phyloP scores from a whole-genome alignment of 2,329 filamentous ascomycete genomes.

The Talaromyces sp. region DNA sequence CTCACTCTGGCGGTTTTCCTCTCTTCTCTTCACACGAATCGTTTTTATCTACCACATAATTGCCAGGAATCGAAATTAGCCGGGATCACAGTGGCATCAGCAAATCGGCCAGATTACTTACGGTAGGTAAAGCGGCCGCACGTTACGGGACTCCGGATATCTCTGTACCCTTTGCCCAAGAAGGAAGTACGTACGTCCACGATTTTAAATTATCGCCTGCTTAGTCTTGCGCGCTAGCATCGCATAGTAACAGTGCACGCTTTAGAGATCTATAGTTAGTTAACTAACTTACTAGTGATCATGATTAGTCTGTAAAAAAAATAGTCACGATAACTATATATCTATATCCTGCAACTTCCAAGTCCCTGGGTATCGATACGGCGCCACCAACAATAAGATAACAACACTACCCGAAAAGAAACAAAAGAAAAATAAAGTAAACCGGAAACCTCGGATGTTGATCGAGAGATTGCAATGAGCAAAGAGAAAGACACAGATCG shows the following conservation, averaged over 20 bases:
- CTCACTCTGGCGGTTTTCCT: neutral
- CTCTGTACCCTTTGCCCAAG: neutral
- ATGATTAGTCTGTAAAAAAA: neutral
- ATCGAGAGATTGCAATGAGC: neutral
- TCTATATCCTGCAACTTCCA: neutral
- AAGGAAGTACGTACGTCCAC: too few species aligned
- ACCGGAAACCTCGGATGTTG: neutral
- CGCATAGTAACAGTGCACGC: neutral
- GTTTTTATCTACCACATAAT: neutral
- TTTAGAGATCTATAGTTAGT: neutral
- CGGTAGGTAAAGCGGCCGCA: neutral
- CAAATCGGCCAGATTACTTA: neutral
- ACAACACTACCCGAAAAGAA: neutral
- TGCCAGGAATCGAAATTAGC: neutral
- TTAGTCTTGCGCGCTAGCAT: neutral
- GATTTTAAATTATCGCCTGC: neutral
- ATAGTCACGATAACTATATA: too few species aligned
- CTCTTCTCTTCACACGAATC: neutral
- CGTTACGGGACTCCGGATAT: neutral
- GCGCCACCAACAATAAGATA: constrained; percentile 2
- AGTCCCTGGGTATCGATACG: constrained; percentile 7
- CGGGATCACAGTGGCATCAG: neutral
- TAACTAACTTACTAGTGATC: too few species aligned
- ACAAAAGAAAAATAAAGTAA: neutral
- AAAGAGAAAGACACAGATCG: neutral